Evolutionary conservation across 2,329 filamentous ascomycete genomes (phyloP).

Genomic region (Alternaria brassicicola): DNA sequence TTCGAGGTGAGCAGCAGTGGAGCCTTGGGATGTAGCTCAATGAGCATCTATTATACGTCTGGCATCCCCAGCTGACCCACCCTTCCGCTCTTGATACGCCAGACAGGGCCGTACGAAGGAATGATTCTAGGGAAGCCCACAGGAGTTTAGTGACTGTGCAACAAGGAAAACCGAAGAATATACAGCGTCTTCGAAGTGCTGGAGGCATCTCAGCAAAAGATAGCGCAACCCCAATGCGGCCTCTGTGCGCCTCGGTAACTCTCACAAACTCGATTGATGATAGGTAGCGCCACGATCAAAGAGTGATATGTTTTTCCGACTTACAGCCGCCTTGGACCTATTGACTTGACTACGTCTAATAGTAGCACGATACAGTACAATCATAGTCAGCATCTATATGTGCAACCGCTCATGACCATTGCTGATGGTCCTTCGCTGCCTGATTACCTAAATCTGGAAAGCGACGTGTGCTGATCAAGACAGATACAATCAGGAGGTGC

Average conservation of each 20-base stretch:
- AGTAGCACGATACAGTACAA: background rate
- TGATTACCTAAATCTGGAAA: background rate
- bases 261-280: background rate
- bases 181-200: background rate
- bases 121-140: background rate
- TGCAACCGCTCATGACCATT: background rate
- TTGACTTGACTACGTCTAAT: background rate
- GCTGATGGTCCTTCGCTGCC: background rate
- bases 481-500: background rate
- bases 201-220: background rate
- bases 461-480: background rate
- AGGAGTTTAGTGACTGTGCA: background rate
- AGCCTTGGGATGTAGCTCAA: background rate
- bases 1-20: background rate
- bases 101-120: too few relatives aligned
- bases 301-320: background rate
- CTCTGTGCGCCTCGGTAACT: background rate
- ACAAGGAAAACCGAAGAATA: background rate
- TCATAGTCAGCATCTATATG: conserved; percentile 5
- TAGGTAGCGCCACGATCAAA: background rate
- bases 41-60: background rate
- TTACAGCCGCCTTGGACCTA: background rate
- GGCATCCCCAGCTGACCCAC: background rate
- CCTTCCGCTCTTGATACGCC: background rate
- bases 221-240: background rate